Base-by-base conservation (phyloP, 495 filamentous ascomycete genomes). In the Hypoxylon fragiforme region DNA sequence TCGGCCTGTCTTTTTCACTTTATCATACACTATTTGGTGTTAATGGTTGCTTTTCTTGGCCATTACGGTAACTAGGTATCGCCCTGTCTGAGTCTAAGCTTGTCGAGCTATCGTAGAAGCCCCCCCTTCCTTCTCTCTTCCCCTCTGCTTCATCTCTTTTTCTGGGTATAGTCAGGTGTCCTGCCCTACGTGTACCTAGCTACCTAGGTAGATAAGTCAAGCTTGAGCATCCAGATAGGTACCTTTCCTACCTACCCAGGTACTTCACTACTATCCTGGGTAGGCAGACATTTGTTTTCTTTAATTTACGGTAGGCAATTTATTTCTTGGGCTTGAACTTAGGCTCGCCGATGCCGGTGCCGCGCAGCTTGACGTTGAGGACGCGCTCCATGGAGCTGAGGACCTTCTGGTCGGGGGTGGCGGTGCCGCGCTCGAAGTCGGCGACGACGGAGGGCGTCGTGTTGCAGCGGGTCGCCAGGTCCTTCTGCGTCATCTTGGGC, bases 401-500 rank as follows among this genome's bases (percentile, higher is more conserved):
- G 38, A 95, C 77, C 82, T 92, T 91, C 77, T 94, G 89, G 73
- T 95, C 89, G 24, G 90, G 89, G 18, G 83, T 67, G 53, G 88
- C 90, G 63, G 82, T 81, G 46, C 91, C 91, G 48, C 82, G 78
- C 85, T 97, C 92, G 65, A 92, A 91, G 67, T 90, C 85, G 67
- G 89, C 88, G 53, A 97, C 77, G 57, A 91, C 76, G 54, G 81
- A 82, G 30, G 81, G 80, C 37, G 90, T 92, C 54, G 87, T 90
- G 78, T 96, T 96, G 77, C 89, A 90, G 80, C 92, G 92, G 58
- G 85, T 92, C 41, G 91, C 95, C 34, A 97, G 84, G 62, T 97
- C 91, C 78, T 94, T 95, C 80, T 97, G 94, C 26, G 92, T 94
- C 87, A 97, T 89, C 76, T 94, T 91, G 51, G 84, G 85, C 66